Base-by-base conservation (phyloP, 2,329 filamentous ascomycete genomes). In the Kalaharituber pfeilii region DNA sequence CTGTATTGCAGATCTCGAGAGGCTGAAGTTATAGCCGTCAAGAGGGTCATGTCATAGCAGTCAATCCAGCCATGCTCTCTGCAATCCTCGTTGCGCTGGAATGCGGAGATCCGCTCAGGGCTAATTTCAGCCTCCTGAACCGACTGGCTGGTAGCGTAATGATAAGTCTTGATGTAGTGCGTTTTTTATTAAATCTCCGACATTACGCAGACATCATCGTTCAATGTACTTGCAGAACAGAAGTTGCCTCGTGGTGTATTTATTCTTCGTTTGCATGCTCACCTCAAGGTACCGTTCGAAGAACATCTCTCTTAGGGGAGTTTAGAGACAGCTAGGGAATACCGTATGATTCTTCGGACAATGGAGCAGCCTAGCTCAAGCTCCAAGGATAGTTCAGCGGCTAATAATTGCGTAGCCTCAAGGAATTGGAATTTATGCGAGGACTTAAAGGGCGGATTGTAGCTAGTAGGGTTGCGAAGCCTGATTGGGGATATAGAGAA, bases 281-380 rank as follows among this genome's bases (percentile, higher is more conserved):
- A 1, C 86, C 89, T 3, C 82, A 87, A 87, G 63, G 84, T 91
- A 62, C 75, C 98, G 0, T 98, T 98, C 63, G 89, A 98, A 67
- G 86, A 94, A 67, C 88, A 87, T 3, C 71, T 98, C 7, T 80
- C 83, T 60, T 78, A 84, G 54, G 87, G 86, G 2, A 85, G 82
- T 3, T 72, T 98, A 50, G 96, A 96, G 69, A 98, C 91, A 5
- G 93, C 91, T 1, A 89, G 88, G 8, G 91, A 91, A 0, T 98
- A 96, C 67, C 75, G 98, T n/a, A 78, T 98, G 18, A 85, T 98
- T 30, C 73, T 98, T 30, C 89, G 98, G 66, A 93, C 87, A 11
- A 75, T 84, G 55, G 79, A 83, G 60, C 81, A 85, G 66, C 68
- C 84, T 42, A 77, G 75, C 9, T 74, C 80, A 1, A 82, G 80